Conservation (phyloP, 345 rosid genomes). For the Eucalyptus curtisii region DNA sequence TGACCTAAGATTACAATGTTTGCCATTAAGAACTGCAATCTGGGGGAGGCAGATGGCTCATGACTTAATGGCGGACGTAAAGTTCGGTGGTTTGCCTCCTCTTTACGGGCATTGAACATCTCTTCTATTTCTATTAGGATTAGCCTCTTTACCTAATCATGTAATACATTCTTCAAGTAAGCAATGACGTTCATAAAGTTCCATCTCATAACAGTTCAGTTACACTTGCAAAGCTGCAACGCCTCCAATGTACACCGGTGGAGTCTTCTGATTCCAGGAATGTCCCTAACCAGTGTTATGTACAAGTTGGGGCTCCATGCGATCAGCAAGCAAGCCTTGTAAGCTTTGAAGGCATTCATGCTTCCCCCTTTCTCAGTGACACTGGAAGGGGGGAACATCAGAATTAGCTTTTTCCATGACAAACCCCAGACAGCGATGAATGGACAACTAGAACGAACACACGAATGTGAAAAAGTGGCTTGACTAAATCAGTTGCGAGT, state of each 20-base stretch:
- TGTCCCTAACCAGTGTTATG: slow-evolving; percentile 29
- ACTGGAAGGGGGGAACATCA: neutral
- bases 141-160: slow-evolving; percentile 22
- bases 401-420: neutral
- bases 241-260: slow-evolving; percentile 30
- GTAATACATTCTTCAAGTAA: neutral
- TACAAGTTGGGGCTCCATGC: slow-evolving; percentile 31
- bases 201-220: slow-evolving; percentile 17
- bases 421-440: neutral
- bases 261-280: slow-evolving; percentile 34
- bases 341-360: slow-evolving; percentile 33
- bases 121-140: slow-evolving; percentile 30
- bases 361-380: neutral
- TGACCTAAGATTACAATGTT: neutral
- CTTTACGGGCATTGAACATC: slow-evolving; percentile 20
- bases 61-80: slow-evolving; percentile 10
- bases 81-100: slow-evolving; percentile 9
- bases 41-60: slow-evolving; percentile 1
- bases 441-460: neutral
- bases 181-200: neutral
- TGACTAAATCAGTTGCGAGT: neutral
- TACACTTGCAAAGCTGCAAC: slow-evolving; percentile 20
- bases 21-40: neutral
- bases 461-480: neutral
- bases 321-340: slow-evolving; percentile 25